Percentiles rank a stretch among this genome's conserved stretches.
Conservation (phyloP, 2,329 filamentous ascomycete species). For the Sclerotinia sclerotiorum region DNA sequence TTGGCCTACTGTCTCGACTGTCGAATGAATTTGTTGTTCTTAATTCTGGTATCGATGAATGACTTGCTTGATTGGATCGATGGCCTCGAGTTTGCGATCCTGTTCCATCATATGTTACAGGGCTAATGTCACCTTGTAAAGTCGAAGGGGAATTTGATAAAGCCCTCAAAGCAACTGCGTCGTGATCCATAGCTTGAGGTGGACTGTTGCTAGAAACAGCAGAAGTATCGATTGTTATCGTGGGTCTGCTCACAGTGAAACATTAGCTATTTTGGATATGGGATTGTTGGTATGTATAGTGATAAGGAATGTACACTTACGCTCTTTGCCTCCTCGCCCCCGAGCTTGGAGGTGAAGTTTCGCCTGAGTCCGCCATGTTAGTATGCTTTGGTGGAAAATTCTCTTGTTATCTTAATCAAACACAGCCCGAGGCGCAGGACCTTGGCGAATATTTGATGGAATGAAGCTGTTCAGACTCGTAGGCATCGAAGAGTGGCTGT, state of each 20-base stretch:
- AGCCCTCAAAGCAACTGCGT: slow-evolving; percentile 41
- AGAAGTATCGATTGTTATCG: slow-evolving; percentile 58
- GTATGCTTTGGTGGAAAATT: slow-evolving; percentile 19
- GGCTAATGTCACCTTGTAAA: slow-evolving; percentile 39
- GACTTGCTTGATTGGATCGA: slow-evolving; percentile 36
- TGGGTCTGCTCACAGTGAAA: slow-evolving; percentile 42
- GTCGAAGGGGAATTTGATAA: slow-evolving; percentile 42
- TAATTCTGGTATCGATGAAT: slow-evolving; percentile 46
- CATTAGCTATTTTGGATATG: slow-evolving; percentile 16
- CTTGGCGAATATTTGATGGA: slow-evolving; percentile 32
- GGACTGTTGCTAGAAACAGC: slow-evolving; percentile 45
- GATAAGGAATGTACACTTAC: slow-evolving; percentile 33
- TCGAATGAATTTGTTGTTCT: slow-evolving; percentile 58
- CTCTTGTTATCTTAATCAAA: slow-evolving; percentile 28
- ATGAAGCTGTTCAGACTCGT: slow-evolving; percentile 25
- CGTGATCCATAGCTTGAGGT: slow-evolving; percentile 39
- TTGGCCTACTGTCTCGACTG: slow-evolving; percentile 59
- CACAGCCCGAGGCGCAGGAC: slow-evolving; percentile 37
- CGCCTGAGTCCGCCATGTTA: slow-evolving; percentile 32
- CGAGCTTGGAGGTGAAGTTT: slow-evolving; percentile 33
- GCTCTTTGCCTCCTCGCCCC: slow-evolving; percentile 40
- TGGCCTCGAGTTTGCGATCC: slow-evolving; percentile 30
- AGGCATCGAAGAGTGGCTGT: slow-evolving; percentile 35
- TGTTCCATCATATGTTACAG: slow-evolving; percentile 40
- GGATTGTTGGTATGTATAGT: slow-evolving; percentile 31